These are phyloP conservation scores for Lasiodiplodia sp. DNA, from an alignment of 2,329 filamentous ascomycete species.

Conservation along the genomic window DNA sequence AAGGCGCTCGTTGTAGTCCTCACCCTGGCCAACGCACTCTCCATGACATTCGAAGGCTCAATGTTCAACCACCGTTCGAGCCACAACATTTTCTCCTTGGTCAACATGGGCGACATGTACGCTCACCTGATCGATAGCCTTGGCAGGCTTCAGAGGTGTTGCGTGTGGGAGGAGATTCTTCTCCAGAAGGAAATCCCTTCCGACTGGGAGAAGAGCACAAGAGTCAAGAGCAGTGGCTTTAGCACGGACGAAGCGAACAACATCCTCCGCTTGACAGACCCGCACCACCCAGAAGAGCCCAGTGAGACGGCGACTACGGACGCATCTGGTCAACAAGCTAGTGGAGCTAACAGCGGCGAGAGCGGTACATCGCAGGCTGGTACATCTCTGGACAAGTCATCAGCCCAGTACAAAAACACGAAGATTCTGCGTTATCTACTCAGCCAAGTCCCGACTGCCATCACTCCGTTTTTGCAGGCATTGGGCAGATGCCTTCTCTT, in stretches of 20 bases:
- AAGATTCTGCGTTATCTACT: conserved; percentile 78
- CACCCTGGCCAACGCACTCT: conserved; percentile 76
- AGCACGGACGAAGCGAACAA: conserved; percentile 50
- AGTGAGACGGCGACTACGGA: conserved; percentile 26
- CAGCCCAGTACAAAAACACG: conserved; percentile 71
- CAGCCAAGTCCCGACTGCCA: conserved; percentile 77
- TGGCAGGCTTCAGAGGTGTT: conserved; percentile 78
- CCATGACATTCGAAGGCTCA: conserved; percentile 72
- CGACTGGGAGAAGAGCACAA: conserved; percentile 63
- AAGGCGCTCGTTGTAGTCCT: conserved; percentile 82
- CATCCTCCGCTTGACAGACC: conserved; percentile 40
- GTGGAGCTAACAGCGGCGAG: conserved; percentile 30
- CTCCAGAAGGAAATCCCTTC: conserved; percentile 77
- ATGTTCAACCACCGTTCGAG: conserved; percentile 69
- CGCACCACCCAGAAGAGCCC: conserved; percentile 10
- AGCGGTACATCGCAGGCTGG: conserved; percentile 31
- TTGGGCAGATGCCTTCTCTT: conserved; percentile 82
- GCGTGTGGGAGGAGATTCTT: conserved; percentile 83
- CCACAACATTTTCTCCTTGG: conserved; percentile 71
- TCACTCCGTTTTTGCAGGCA: conserved; percentile 85
- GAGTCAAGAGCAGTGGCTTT: conserved; percentile 50
- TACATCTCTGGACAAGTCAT: conserved; percentile 34
- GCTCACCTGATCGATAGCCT: conserved; percentile 75
- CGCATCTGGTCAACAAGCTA: conserved; percentile 28
- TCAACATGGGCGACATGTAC: conserved; percentile 89